Base-by-base conservation (phyloP, 2,329 filamentous ascomycete genomes). In the Colletotrichum cereale region DNA sequence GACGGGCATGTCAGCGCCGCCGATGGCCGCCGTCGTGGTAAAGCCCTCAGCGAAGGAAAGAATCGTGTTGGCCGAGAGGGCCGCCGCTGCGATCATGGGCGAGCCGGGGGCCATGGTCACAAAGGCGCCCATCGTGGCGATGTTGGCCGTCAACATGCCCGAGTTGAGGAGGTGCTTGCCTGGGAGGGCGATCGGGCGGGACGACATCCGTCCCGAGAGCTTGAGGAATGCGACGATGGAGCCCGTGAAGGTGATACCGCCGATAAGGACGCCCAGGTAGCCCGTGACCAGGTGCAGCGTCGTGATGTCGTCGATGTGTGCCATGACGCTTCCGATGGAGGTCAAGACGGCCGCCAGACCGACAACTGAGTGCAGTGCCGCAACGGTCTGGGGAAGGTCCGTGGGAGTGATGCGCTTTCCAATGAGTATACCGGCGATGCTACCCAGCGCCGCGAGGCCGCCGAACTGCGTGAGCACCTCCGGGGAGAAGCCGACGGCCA, bases 1-100 rank as follows among this genome's bases (percentile, higher is more conserved):
- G 6, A 97, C 94, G 18, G 92, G 94, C 94, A 97, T 97, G 78
- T 97, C 95, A 16, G 94, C 94, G n/a, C 94, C 95, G 29, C 95
- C 95, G 77, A 97, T 97, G 0, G 93, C 93, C 2, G 94, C 88
- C 0, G 95, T 97, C 0, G 94, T 97, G 0, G 94, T 97, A 78
- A 90, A 97, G 10, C 95, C 95, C 80, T 97, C 96, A 73, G 92
- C 83, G 80, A 97, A 97, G 72, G 92, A 95, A 31, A 97, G 84
- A 0, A 89, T 84, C 0, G 94, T 91, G 78, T 93, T 97, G 50
- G 92, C 92, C 34, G 91, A 89, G 1, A 97, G 84, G 56, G 93
- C 95, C 1, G 89, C 90, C 0, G 94, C 94, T 10, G 94, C 95
- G 75, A 97, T 92, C 68, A 90, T 83, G 1, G 94, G 94, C 1